Evolutionary conservation across 768 basidiomycete genomes (phyloP), one percentile per base, ranked within the genome.

Genomic region (Clitopilus passeckerianus): DNA sequence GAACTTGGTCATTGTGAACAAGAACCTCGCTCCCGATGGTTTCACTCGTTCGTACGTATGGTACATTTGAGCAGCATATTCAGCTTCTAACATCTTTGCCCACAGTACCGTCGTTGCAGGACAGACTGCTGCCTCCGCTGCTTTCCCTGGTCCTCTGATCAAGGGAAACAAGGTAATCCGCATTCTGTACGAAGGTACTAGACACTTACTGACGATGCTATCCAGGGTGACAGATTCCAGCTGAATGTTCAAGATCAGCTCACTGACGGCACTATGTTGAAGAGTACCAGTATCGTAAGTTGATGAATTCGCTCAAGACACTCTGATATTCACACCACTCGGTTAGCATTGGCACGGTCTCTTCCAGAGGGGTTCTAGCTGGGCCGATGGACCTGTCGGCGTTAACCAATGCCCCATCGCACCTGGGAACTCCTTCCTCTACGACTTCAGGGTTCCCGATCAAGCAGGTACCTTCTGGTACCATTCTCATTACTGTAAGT

Each of bases 391-490:
- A 41, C 54, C 61, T 6, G 60, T 50, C 41, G 77, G 71, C 34
- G 64, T 80, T 1, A 76, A 71, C n/a, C 80, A 80, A 60, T 82
- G 80, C 62, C 80, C 79, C 14, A 79, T 79, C 33, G 66, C 65
- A 34, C 68, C 72, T 1, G 68, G 71, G 15, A 61, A 74, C n/a
- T 71, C 69, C 7, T 80, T 80, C 66, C 60, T 70, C 34, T 79
- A 81, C 60, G 68, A 72, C 34, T 80, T 81, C 67, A 67, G 63
- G 16, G 66, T 66, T 37, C 61, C 64, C 30, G 66, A 71, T 34
- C 77, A 80, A 63, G 70, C 76, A 6, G 81, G 80, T 5, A 81
- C 78, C 0, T 81, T 70, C 58, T 82, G 80, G 68, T 75, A 76
- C 34, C 74, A 77, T 23, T 72, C 70, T 7, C 18, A 65, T 44